These are phyloP conservation scores for Pezicula rhizophila DNA, from an alignment of 2,329 filamentous ascomycete species.

Conservation along the genomic window DNA sequence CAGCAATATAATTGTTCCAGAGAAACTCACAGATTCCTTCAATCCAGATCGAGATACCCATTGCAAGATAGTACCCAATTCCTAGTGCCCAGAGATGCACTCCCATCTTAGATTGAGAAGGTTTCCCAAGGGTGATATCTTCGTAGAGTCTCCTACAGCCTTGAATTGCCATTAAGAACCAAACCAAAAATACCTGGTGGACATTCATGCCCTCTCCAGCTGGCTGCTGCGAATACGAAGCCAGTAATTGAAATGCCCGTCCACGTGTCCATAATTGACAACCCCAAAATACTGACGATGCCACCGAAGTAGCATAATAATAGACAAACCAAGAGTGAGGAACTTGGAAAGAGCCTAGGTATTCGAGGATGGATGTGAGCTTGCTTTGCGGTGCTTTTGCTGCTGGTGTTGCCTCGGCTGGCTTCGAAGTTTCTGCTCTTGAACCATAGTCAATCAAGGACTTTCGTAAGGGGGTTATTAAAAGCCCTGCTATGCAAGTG, in stretches of 20 bases:
- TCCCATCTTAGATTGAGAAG: conserved; percentile 72
- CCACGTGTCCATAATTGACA: conserved; percentile 54
- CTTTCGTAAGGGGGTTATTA: conserved; percentile 23
- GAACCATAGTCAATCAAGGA: conserved; percentile 27
- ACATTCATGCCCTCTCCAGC: conserved; percentile 40
- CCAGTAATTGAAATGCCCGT: conserved; percentile 42
- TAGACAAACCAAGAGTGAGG: conserved; percentile 87
- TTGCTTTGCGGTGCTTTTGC: background rate
- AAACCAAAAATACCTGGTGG: conserved; percentile 59
- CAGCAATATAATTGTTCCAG: background rate
- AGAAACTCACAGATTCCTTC: conserved; percentile 64
- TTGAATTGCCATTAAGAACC: conserved; percentile 71
- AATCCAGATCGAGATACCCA: conserved; percentile 75
- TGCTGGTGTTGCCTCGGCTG: background rate
- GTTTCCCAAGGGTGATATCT: conserved; percentile 56
- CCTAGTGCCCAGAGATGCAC: conserved; percentile 77
- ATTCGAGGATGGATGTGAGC: conserved; percentile 8
- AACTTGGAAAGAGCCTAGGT: conserved; percentile 39
- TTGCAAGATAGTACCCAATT: conserved; percentile 67
- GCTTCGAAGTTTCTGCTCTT: conserved; percentile 11
- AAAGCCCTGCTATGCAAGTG: conserved; percentile 18
- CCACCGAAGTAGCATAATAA: conserved; percentile 73
- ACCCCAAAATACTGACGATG: conserved; percentile 69
- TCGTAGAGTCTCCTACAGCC: conserved; percentile 72
- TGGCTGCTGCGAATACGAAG: conserved; percentile 25